Evolutionary conservation across 2,329 filamentous ascomycete species (phyloP), one percentile per base, ranked within the genome.

Genomic region (Epichloe typhina): DNA sequence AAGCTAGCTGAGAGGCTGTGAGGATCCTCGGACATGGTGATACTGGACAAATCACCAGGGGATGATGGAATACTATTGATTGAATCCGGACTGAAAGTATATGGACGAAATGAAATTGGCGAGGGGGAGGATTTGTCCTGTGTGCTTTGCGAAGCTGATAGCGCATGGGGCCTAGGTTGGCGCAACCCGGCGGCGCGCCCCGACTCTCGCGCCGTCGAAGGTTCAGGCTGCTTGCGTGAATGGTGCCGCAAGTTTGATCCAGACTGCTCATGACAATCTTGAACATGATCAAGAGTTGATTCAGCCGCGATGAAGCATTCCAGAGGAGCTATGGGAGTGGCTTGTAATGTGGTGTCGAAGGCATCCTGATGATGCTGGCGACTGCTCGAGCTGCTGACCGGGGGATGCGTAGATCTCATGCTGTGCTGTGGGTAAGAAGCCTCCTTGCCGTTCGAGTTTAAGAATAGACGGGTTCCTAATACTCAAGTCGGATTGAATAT

Each of bases 1-100:
- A 56, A 54, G 44, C 60, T 60, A 3, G 52, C 52, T 13, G 55
- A 46, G 12, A 57, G 56, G 54, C 64, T 60, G 46, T 58, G 59
- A 8, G 57, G 59, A 39, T 57, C 56, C 26, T 64, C 62, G n/a
- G 63, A 66, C 7, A 53, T 43, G 23, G 74, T 77, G 5, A 68
- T 71, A 4, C 67, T 66, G 2, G 79, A 66, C 3, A 76, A 78
- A 58, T 73, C 71, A 52, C 70, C 69, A 42, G 72, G 69, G n/a
- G 77, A 80, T 12, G 72, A 76, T 9, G 71, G 64, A 49, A 69
- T 72, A 55, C 76, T 78, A 33, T 75, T 59, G 13, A 60, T 56
- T 1, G 65, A 69, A 39, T 57, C 59, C 2, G 63, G 55, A 12
- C 59, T 59, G 4, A 61, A 62, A 17, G 59, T 49, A 5, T 54